Evolutionary conservation across 768 basidiomycete species (phyloP).

Genomic region (Mycena maculata): DNA sequence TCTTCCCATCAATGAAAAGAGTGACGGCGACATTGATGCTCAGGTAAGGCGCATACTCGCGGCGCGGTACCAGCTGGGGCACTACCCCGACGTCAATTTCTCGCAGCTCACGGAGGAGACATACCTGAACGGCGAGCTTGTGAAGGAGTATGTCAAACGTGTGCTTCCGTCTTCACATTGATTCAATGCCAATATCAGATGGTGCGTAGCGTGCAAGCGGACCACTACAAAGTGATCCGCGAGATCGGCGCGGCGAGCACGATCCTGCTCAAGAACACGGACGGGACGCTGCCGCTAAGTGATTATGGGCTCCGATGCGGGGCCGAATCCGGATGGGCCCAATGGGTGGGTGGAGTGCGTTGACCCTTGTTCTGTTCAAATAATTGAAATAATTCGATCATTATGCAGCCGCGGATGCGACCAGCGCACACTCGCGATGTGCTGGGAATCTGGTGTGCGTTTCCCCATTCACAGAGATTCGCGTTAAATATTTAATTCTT

Average conservation of each 20-base stretch:
- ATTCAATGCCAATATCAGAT: too few species aligned
- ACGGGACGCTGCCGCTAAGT: slow-evolving; percentile 56
- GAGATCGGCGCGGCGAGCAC: slow-evolving; percentile 71
- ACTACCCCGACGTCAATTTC: slow-evolving; percentile 30
- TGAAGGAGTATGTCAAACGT: slow-evolving; percentile 33
- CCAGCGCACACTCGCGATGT: slow-evolving; percentile 50
- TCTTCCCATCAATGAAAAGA: background rate
- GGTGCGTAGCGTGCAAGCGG: slow-evolving; percentile 34
- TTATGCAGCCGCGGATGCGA: slow-evolving; percentile 46
- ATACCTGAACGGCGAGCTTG: slow-evolving; percentile 22
- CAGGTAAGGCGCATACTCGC: slow-evolving; percentile 63
- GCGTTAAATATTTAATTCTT: background rate
- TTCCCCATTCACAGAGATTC: background rate
- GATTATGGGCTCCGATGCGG: slow-evolving; percentile 54
- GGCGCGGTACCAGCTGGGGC: slow-evolving; percentile 47
- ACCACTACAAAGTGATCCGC: slow-evolving; percentile 60
- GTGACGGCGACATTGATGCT: too few species aligned
- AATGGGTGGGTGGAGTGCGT: slow-evolving; percentile 33
- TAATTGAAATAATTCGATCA: background rate
- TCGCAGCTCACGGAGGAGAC: slow-evolving; percentile 32
- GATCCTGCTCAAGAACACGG: slow-evolving; percentile 71
- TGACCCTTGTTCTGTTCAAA: slow-evolving; percentile 8
- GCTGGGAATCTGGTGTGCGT: slow-evolving; percentile 31
- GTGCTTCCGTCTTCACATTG: slow-evolving; percentile 51
- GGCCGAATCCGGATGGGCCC: slow-evolving; percentile 49